Evolutionary conservation across 208 protist genomes (phyloP), one percentile per base, ranked within the genome.

Genomic region (Jaenimonas drosophilae): DNA sequence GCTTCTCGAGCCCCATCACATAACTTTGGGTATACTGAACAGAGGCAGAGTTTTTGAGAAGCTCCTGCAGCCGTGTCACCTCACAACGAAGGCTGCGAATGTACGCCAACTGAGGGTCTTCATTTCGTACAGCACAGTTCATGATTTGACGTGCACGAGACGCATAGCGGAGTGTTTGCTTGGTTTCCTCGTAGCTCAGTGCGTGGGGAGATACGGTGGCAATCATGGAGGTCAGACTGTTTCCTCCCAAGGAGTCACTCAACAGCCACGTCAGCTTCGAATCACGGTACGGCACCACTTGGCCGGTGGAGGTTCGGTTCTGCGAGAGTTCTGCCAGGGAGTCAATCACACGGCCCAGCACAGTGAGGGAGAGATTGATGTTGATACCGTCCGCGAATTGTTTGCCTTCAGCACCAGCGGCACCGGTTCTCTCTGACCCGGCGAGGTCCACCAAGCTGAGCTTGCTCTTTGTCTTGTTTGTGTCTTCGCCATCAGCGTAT

Each of bases 361-460:
- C 64, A 17, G 81, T 91, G 29, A 97, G 69, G 6, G 76, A 91
- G 21, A 82, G 63, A 65, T 97, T 97, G 55, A 97, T 97, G 36
- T 81, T 87, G 34, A 72, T 83, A 3, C 65, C 87, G 36, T 95
- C 88, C 38, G 71, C 56, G 23, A 84, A 69, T 33, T 74, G 61
- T 7, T 61, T 43, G 11, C 84, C 81, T 37, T 68, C 70, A 12
- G 70, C 85, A 0, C 77, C 81, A 20, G 53, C 71, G 2, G 59
- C 69, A 2, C 66, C 76, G 26, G 76, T 76, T 21, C 91, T 59
- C 55, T 97, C 93, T 0, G 78, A 92, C 3, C 93, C 93, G 4
- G 93, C 93, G 24, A 97, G 78, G 58, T 97, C 93, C 28, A 96
- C 77, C 19, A 98, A 74, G 53, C 93, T 95, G 25, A 91, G 56